Evolutionary conservation across 352 stramenopile species (phyloP).

Genomic region (Phytophthora hibernalis): DNA sequence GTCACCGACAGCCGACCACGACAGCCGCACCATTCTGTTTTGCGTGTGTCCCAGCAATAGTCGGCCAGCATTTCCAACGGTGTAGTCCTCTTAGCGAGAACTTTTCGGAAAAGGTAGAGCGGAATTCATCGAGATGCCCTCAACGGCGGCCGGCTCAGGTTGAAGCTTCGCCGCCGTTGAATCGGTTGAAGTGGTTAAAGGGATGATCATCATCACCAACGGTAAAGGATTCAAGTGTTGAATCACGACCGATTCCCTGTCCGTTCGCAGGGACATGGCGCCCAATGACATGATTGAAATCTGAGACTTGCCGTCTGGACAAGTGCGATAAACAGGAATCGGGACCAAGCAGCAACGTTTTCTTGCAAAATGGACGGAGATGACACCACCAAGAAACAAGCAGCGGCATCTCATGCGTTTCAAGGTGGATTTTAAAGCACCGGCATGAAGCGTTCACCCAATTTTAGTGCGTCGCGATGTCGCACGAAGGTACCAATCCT

Average conservation of each 20-base stretch:
- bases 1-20: not conserved
- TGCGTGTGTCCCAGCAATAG: no score
- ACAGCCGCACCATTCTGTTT: not conserved
- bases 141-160: not conserved
- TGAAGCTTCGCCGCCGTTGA: conserved; percentile 3
- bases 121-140: not conserved
- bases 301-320: no score
- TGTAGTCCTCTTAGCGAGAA: no score
- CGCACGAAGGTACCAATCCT: conserved; percentile 5
- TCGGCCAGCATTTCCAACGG: no score
- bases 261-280: not conserved
- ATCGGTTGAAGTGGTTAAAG: not conserved
- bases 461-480: no score
- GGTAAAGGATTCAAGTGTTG: not conserved
- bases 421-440: conserved; percentile 1
- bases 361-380: conserved; percentile 11
- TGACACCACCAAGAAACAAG: conserved; percentile 13
- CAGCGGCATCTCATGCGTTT: not conserved
- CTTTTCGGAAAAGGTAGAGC: no score
- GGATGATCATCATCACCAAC: not conserved
- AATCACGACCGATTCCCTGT: not conserved
- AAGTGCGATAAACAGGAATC: conserved; percentile 21
- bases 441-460: no score
- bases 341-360: conserved; percentile 26
- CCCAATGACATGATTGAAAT: no score